Conservation (phyloP, 805 yeast genomes). For the Wickerhamomyces hampshirensis region DNA sequence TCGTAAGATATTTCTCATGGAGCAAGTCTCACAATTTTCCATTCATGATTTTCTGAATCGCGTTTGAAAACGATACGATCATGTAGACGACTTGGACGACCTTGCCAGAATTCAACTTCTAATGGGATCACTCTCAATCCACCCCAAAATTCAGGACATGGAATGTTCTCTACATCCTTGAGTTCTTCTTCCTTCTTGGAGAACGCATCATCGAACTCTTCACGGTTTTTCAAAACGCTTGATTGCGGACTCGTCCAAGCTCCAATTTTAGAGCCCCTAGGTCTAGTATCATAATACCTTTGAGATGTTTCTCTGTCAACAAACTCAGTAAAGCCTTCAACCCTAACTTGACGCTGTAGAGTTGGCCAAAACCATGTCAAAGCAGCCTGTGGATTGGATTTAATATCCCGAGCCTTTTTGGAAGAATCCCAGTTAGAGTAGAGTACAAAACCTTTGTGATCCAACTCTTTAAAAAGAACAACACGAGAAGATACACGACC, state of each 20-base stretch:
- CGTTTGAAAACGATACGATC: constrained; percentile 78
- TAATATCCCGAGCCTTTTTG: constrained; percentile 70
- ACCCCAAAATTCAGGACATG: constrained; percentile 96
- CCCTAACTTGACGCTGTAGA: constrained; percentile 86
- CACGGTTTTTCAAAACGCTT: constrained; percentile 49
- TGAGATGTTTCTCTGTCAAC: constrained; percentile 70
- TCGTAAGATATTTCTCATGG: constrained; percentile 47
- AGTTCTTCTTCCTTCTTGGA: constrained; percentile 49
- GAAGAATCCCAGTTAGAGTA: constrained; percentile 91
- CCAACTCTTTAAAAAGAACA: constrained; percentile 86
- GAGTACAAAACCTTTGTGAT: constrained; percentile 74
- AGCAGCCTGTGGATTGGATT: constrained; percentile 73
- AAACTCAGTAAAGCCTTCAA: constrained; percentile 79
- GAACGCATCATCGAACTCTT: constrained; percentile 55
- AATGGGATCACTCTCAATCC: constrained; percentile 85
- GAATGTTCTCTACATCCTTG: constrained; percentile 58
- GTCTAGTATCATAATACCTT: constrained; percentile 80
- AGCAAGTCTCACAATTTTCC: constrained; percentile 68
- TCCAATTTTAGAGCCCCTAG: constrained; percentile 89
- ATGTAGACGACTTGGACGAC: constrained; percentile 83
- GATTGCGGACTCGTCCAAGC: constrained; percentile 97
- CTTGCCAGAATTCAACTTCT: constrained; percentile 97
- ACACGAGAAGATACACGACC: constrained; percentile 88
- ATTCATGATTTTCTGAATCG: constrained; percentile 43
- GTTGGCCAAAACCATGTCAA: constrained; percentile 90